These are phyloP conservation scores for Penicillium simplicissimum DNA, from an alignment of 495 filamentous ascomycete species.

Conservation along the genomic window DNA sequence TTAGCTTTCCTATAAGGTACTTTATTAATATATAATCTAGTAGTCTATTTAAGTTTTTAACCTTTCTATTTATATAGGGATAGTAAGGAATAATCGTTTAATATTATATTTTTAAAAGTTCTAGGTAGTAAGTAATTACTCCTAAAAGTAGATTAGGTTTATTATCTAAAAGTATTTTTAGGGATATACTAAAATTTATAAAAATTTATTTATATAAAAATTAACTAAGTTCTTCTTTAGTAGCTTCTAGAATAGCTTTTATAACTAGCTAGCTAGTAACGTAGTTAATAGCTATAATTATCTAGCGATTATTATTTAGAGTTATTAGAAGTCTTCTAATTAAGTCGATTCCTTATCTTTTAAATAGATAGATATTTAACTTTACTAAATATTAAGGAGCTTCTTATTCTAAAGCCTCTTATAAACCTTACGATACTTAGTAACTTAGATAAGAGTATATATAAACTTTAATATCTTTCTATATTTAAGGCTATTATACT, in stretches of 20 bases:
- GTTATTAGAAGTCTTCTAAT: neutral
- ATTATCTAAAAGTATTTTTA: no score
- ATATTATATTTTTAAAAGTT: no score
- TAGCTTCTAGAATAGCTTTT: no score
- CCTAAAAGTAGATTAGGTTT: no score
- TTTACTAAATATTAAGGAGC: neutral
- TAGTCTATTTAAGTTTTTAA: neutral
- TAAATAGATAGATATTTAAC: neutral
- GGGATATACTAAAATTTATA: no score
- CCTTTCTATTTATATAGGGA: neutral
- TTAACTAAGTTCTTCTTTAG: no score
- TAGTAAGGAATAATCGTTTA: neutral
- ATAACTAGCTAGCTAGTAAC: no score
- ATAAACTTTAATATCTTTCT: neutral
- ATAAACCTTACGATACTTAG: neutral
- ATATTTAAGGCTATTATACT: neutral
- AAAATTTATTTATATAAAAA: no score
- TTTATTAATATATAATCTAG: neutral
- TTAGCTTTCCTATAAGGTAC: no score
- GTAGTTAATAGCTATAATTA: neutral
- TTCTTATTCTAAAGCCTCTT: neutral
- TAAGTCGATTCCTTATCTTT: neutral
- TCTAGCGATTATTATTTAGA: neutral
- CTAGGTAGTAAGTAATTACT: no score
- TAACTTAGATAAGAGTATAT: neutral